Evolutionary conservation across 2,329 filamentous ascomycete species (phyloP).

Genomic region (Harringtonia lauricola): DNA sequence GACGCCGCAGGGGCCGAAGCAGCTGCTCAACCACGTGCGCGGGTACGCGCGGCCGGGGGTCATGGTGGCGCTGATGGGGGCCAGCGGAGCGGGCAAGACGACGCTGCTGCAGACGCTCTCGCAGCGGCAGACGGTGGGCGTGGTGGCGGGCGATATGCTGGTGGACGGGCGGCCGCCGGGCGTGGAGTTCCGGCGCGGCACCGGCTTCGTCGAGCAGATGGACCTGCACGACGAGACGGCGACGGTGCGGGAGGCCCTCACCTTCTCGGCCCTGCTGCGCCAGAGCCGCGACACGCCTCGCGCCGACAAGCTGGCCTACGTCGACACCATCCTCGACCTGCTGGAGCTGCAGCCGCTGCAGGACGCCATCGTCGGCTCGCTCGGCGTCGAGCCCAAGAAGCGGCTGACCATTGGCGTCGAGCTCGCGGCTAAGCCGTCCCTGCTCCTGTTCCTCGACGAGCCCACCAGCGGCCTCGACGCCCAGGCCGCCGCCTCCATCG

Average conservation of each 20-base stretch:
- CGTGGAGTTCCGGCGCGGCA: constrained; percentile 65
- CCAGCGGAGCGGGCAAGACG: constrained; percentile 74
- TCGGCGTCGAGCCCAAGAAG: constrained; percentile 42
- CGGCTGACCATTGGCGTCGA: constrained; percentile 50
- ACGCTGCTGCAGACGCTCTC: constrained; percentile 74
- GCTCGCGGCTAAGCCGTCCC: constrained; percentile 46
- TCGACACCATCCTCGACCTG: constrained; percentile 63
- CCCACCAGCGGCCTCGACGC: constrained; percentile 57
- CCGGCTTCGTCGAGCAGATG: constrained; percentile 72
- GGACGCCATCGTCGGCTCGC: constrained; percentile 30
- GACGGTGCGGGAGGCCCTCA: constrained; percentile 65
- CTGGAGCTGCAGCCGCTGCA: constrained; percentile 25
- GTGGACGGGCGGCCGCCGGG: constrained; percentile 64
- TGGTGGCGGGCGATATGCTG: constrained; percentile 61
- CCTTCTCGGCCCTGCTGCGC: constrained; percentile 62
- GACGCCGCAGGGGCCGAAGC: constrained; percentile 47
- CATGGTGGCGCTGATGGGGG: constrained; percentile 71
- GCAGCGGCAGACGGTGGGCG: constrained; percentile 66
- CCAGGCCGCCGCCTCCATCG: constrained; percentile 52
- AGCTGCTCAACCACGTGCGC: constrained; percentile 66
- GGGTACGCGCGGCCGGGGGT: constrained; percentile 77
- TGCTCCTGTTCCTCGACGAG: constrained; percentile 50
- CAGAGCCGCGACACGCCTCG: constrained; percentile 54
- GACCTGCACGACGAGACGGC: constrained; percentile 63
- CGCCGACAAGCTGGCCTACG: constrained; percentile 63